A percentile compares a stretch with the other conserved stretches of the same genome.
phyloP scores from a whole-genome alignment of 768 basidiomycete genomes.

The Ramaria sp. region DNA sequence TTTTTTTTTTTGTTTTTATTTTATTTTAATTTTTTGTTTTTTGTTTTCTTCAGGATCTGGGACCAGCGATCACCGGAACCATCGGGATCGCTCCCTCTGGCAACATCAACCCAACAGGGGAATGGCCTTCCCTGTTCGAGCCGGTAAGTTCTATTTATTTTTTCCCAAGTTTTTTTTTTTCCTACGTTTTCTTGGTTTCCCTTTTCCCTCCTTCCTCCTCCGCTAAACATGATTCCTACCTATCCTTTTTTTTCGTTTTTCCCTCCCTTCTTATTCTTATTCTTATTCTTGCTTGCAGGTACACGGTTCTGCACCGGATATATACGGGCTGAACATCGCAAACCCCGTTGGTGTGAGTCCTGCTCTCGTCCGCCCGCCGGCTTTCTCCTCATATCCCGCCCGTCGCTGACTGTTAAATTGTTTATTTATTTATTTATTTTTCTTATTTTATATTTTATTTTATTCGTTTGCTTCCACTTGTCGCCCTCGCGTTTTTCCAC shows the following conservation, averaged over 20 bases:
- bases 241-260: too few relatives aligned
- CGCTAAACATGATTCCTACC: too few relatives aligned
- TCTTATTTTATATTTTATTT: too few relatives aligned
- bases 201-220: too few relatives aligned
- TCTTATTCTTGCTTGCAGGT: not conserved
- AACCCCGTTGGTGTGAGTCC: slow-evolving; percentile 33
- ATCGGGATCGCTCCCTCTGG: slow-evolving; percentile 48
- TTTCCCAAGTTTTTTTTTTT: not conserved
- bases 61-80: slow-evolving; percentile 41
- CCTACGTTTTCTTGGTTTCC: not conserved
- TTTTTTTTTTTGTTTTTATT: too few relatives aligned
- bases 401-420: too few relatives aligned
- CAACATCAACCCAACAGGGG: slow-evolving; percentile 31
- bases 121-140: slow-evolving; percentile 37
- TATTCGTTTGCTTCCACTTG: too few relatives aligned
- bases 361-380: too few relatives aligned
- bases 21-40: slow-evolving; percentile 17
- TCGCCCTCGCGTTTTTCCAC: too few relatives aligned
- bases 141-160: slow-evolving; percentile 23
- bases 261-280: too few relatives aligned
- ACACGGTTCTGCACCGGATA: slow-evolving; percentile 48
- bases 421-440: too few relatives aligned
- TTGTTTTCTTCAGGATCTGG: slow-evolving; percentile 26
- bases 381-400: too few relatives aligned
- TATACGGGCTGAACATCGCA: slow-evolving; percentile 40